These are phyloP conservation scores for Lepidium aucheri DNA, from an alignment of 345 rosid species.

Conservation along the genomic window DNA sequence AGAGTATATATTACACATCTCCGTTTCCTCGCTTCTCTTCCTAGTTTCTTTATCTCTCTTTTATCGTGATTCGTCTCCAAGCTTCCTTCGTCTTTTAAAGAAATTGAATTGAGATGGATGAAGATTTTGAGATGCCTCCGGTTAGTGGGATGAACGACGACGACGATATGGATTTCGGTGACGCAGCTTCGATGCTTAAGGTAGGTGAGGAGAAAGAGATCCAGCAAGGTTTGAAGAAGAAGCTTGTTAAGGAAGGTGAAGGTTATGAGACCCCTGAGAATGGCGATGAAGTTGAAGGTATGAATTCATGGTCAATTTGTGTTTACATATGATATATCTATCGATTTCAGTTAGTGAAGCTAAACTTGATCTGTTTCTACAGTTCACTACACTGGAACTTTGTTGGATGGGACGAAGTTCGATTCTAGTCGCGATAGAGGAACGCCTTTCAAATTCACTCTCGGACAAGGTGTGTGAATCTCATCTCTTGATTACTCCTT, in stretches of 20 bases:
- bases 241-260: conserved; percentile 69
- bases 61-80: background rate
- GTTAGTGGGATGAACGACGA: conserved; percentile 40
- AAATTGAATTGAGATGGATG: conserved; percentile 39
- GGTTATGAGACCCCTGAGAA: conserved; percentile 58
- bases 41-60: background rate
- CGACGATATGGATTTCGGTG: conserved; percentile 44
- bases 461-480: conserved; percentile 69
- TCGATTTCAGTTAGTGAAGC: background rate
- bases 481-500: background rate
- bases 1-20: background rate
- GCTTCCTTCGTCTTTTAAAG: background rate
- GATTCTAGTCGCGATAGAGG: conserved; percentile 90
- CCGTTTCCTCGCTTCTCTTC: background rate
- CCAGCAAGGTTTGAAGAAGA: conserved; percentile 79
- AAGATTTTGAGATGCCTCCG: conserved; percentile 49
- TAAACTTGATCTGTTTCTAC: conserved; percentile 4
- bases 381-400: conserved; percentile 78
- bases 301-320: background rate
- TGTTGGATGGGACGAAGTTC: conserved; percentile 83
- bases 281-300: conserved; percentile 91
- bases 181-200: conserved; percentile 26
- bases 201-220: conserved; percentile 81
- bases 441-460: conserved; percentile 84
- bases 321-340: background rate